A percentile compares a stretch with the other conserved stretches of the same genome.
These are phyloP conservation scores for Fusarium virguliforme DNA, from an alignment of 2,329 filamentous ascomycete species.

Conservation along the genomic window DNA sequence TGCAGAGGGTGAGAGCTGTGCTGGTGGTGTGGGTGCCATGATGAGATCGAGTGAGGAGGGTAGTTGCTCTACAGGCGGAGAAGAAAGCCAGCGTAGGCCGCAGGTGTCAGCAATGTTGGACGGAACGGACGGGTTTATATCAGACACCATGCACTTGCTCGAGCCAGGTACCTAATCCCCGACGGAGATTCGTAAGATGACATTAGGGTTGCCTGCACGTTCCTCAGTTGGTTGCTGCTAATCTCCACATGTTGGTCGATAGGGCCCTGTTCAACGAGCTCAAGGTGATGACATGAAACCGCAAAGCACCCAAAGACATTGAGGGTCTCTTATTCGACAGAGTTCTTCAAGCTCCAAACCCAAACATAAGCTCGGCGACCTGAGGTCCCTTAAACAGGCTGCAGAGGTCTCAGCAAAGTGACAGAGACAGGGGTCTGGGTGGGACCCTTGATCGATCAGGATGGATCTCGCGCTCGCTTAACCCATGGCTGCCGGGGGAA, in stretches of 20 bases:
- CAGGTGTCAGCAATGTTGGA: background rate
- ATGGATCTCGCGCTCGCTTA: slow-evolving; percentile 1
- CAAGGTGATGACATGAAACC: background rate
- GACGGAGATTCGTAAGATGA: background rate
- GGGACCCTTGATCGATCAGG: background rate
- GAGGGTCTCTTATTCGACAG: background rate
- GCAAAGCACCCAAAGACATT: background rate
- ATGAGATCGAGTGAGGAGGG: background rate
- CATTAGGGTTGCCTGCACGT: background rate
- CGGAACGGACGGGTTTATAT: background rate
- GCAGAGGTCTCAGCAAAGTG: background rate
- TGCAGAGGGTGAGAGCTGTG: slow-evolving; percentile 1
- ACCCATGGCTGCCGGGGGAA: background rate
- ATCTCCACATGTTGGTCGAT: background rate
- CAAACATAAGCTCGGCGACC: background rate
- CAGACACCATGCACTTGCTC: background rate
- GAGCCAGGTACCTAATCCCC: background rate
- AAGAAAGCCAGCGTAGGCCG: no score
- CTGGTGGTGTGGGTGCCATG: background rate
- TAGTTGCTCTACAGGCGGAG: no score
- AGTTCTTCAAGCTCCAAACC: background rate
- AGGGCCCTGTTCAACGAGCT: background rate
- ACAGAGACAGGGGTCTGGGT: background rate
- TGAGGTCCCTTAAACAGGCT: background rate
- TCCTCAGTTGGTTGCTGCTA: background rate